These are phyloP conservation scores for Fusarium devonianum DNA, from an alignment of 2,329 filamentous ascomycete genomes.

Conservation along the genomic window DNA sequence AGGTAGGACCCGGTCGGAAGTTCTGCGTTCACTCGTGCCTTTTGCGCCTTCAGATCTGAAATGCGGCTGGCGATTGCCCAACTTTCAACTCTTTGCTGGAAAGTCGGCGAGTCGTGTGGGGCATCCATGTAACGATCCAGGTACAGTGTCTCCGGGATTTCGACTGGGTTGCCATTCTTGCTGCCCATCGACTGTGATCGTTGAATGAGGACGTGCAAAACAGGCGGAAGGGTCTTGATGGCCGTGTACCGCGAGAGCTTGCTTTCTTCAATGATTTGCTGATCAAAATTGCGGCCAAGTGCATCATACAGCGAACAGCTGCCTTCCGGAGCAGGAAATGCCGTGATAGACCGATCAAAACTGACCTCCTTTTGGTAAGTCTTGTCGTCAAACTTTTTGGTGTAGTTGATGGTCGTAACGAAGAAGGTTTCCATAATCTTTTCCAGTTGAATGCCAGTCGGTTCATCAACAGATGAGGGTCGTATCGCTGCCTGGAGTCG, in stretches of 20 bases:
- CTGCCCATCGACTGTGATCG: conserved; percentile 76
- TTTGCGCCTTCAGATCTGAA: conserved; percentile 57
- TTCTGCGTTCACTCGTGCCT: conserved; percentile 39
- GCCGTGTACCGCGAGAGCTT: conserved; percentile 71
- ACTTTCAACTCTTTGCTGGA: conserved; percentile 69
- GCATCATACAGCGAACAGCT: conserved; percentile 78
- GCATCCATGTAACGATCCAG: conserved; percentile 88
- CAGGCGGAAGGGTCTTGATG: conserved; percentile 78
- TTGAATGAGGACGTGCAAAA: conserved; percentile 90
- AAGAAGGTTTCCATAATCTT: conserved; percentile 76
- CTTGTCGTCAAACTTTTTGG: conserved; percentile 58
- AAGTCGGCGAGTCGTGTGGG: conserved; percentile 64
- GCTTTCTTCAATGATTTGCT: conserved; percentile 74
- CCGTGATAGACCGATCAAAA: conserved; percentile 70
- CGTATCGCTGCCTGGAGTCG: conserved; percentile 89
- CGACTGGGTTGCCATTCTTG: conserved; percentile 80
- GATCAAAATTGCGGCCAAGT: conserved; percentile 84
- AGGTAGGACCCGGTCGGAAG: conserved; percentile 41
- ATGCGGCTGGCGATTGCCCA: conserved; percentile 79
- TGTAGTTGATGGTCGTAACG: conserved; percentile 67
- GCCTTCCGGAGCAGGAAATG: conserved; percentile 60
- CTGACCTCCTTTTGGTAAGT: conserved; percentile 53
- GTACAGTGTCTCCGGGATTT: conserved; percentile 82
- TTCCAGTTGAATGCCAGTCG: conserved; percentile 79
- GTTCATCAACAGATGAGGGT: conserved; percentile 67